Evolutionary conservation across 129 eudicot species (phyloP).

Genomic region (Apium graveolens): DNA sequence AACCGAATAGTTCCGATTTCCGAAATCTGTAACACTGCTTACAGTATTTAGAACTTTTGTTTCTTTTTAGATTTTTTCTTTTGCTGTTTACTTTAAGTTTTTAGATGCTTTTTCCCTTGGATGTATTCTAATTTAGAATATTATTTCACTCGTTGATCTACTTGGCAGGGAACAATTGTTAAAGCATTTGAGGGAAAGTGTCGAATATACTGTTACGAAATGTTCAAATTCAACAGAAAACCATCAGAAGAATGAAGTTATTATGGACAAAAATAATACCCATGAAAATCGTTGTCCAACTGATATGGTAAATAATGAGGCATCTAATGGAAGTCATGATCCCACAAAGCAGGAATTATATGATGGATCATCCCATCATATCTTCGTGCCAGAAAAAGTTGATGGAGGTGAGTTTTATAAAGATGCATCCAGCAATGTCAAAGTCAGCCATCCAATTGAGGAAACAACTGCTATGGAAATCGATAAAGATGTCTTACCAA

Average conservation of each 20-base stretch:
- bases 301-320: neutral
- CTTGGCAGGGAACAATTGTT: slow-evolving; percentile 8
- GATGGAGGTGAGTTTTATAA: neutral
- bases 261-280: neutral
- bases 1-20: too few species aligned
- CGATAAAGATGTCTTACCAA: neutral
- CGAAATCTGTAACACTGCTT: too few species aligned
- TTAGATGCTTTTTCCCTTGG: neutral
- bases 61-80: too few species aligned
- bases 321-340: neutral
- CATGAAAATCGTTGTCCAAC: neutral
- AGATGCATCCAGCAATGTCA: slow-evolving; percentile 2
- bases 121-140: neutral
- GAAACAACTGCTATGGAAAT: neutral
- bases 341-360: neutral
- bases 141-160: neutral
- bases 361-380: neutral
- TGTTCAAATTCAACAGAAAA: neutral
- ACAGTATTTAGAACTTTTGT: too few species aligned
- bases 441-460: neutral
- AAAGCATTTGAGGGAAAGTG: neutral
- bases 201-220: neutral
- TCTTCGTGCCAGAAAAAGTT: neutral
- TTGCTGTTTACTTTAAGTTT: too few species aligned
- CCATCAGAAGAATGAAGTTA: neutral